phyloP scores from a whole-genome alignment of 1,139 yeast species.

The Pichia sp. region DNA sequence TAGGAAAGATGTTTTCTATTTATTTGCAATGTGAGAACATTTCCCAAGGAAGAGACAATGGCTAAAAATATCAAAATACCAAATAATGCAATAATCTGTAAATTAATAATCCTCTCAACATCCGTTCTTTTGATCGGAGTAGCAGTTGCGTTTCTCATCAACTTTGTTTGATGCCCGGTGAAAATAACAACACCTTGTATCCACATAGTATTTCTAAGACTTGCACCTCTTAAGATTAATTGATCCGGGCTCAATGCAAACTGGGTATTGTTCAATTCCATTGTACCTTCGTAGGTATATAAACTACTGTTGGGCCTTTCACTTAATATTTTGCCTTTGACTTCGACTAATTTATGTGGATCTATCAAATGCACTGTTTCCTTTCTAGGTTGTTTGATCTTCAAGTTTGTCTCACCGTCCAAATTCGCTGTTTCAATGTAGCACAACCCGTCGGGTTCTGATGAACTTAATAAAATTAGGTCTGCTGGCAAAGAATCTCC shows the following conservation, averaged over 20 bases:
- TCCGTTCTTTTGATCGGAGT: slow-evolving; percentile 97
- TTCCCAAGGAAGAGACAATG: slow-evolving; percentile 80
- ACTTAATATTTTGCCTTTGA: slow-evolving; percentile 60
- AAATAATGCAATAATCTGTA: slow-evolving; percentile 86
- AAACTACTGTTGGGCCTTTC: slow-evolving; percentile 94
- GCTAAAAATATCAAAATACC: slow-evolving; percentile 71
- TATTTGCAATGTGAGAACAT: slow-evolving; percentile 66
- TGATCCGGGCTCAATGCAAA: slow-evolving; percentile 87
- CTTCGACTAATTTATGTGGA: slow-evolving; percentile 53
- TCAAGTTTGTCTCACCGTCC: slow-evolving; percentile 96
- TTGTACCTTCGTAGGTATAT: slow-evolving; percentile 91
- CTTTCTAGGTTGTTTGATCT: slow-evolving; percentile 80
- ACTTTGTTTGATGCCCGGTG: slow-evolving; percentile 96
- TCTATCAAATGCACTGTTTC: slow-evolving; percentile 76
- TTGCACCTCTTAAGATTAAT: slow-evolving; percentile 88
- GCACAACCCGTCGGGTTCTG: slow-evolving; percentile 97
- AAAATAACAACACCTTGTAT: slow-evolving; percentile 89
- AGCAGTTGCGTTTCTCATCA: slow-evolving; percentile 98
- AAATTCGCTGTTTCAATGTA: slow-evolving; percentile 96
- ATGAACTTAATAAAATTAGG: slow-evolving; percentile 73
- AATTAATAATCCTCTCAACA: slow-evolving; percentile 89
- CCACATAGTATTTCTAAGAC: slow-evolving; percentile 92
- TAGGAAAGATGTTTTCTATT: slow-evolving; percentile 55
- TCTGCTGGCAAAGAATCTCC: slow-evolving; percentile 97
- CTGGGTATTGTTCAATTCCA: slow-evolving; percentile 52